Evolutionary conservation across 768 basidiomycete genomes (phyloP), one percentile per base, ranked within the genome.

Genomic region (Hericium rajendrae): DNA sequence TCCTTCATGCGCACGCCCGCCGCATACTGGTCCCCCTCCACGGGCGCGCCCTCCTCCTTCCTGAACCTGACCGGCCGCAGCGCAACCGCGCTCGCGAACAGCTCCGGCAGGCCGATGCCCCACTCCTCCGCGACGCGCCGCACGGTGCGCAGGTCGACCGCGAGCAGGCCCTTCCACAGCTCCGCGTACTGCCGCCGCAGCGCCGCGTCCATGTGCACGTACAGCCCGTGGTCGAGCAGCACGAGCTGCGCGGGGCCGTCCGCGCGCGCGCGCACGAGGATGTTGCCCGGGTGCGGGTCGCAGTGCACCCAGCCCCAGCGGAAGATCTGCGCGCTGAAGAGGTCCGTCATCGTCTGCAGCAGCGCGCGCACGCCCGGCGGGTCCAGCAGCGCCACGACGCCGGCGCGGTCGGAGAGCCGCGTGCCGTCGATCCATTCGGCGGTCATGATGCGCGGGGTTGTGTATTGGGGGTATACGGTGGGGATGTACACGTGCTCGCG

Each of bases 271-370:
- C 79, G 88, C 64, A 86, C 81, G 70, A 82, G 81, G 58, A 94
- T 79, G 69, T 95, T 91, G 10, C 88, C 87, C 2, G 85, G 85
- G 61, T 88, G 81, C 8, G 81, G 80, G 62, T 82, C 80, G 66
- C 91, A 91, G 69, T 91, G 85, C 3, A 93, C 86, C 78, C 85
- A 93, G 11, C 93, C 92, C 88, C 88, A 97, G 58, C 80, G 79
- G 69, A 97, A 97, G 70, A 94, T 94, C 74, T 83, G 91, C 2
- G 88, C 90, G 32, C 86, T 86, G 74, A 94, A 94, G 2, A 92
- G 75, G 59, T 91, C 86, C 39, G 93, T 84, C 79, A 92, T 91
- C 20, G 84, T 84, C 59, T 88, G 82, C 91, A 97, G 92, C 22
- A 53, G 60, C 24, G 2, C 51, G 49, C 48, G 56, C 9, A 40